These are phyloP conservation scores for Aspergillus ochraceoroseus DNA, from an alignment of 2,329 filamentous ascomycete species.

Conservation along the genomic window DNA sequence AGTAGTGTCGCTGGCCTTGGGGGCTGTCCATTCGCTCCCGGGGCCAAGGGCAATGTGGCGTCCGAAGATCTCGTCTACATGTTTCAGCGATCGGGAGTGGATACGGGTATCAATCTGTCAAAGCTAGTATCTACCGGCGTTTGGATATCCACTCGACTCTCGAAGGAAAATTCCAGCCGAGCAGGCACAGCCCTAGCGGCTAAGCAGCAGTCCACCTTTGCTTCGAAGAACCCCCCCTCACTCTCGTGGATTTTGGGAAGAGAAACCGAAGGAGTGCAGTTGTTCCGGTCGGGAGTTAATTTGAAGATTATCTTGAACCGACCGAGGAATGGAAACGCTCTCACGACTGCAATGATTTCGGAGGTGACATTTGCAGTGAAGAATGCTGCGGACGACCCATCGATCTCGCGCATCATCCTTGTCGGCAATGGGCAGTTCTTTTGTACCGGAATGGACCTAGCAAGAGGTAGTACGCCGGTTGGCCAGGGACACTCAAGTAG, in stretches of 20 bases:
- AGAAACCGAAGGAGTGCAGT: slow-evolving; percentile 24
- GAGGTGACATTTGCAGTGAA: slow-evolving; percentile 31
- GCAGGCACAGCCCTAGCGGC: slow-evolving; percentile 21
- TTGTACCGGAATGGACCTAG: slow-evolving; percentile 43
- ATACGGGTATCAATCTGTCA: slow-evolving; percentile 64
- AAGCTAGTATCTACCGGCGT: slow-evolving; percentile 62
- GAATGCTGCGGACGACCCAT: slow-evolving; percentile 21
- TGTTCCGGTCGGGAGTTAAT: slow-evolving; percentile 31
- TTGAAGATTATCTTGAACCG: slow-evolving; percentile 34
- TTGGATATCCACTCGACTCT: slow-evolving; percentile 58
- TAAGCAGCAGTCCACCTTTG: slow-evolving; percentile 9
- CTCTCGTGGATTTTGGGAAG: slow-evolving; percentile 20
- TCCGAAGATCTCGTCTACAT: slow-evolving; percentile 82
- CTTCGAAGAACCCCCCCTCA: not conserved
- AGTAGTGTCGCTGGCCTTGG: slow-evolving; percentile 74
- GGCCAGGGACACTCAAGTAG: slow-evolving; percentile 18
- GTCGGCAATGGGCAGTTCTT: slow-evolving; percentile 39
- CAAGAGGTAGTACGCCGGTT: slow-evolving; percentile 21
- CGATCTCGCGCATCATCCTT: slow-evolving; percentile 37
- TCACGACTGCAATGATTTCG: slow-evolving; percentile 38
- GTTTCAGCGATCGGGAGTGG: slow-evolving; percentile 56
- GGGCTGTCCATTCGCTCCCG: slow-evolving; percentile 79
- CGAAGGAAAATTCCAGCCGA: slow-evolving; percentile 23
- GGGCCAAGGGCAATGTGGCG: slow-evolving; percentile 79
- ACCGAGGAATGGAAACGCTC: slow-evolving; percentile 39